Conservation (phyloP, 371 early-diverging fungal species). For the Apophysomyces sp. region DNA sequence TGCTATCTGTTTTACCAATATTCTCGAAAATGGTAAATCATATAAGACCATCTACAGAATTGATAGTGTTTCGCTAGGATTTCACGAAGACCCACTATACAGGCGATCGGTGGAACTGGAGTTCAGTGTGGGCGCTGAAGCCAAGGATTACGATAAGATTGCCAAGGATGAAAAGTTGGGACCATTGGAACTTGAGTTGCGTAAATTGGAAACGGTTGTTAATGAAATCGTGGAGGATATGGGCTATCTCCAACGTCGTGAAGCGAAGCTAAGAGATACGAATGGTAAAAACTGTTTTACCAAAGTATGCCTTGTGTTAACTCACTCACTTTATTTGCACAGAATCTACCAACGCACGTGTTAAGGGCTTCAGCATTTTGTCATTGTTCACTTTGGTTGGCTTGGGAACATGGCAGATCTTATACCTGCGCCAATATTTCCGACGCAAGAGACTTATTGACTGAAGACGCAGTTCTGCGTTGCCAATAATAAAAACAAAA, state of each 20-base stretch:
- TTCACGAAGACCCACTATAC: conserved; percentile 52
- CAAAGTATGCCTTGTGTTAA: neutral
- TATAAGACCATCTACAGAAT: neutral
- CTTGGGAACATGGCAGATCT: conserved; percentile 80
- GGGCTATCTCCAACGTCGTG: conserved; percentile 73
- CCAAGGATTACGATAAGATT: conserved; percentile 65
- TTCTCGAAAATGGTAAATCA: conserved; percentile 57
- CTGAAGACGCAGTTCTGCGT: conserved; percentile 15
- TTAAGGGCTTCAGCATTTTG: conserved; percentile 74
- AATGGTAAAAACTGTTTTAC: conserved; percentile 61
- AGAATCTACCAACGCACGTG: conserved; percentile 86
- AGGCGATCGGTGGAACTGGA: conserved; percentile 67
- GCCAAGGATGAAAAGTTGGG: conserved; percentile 72
- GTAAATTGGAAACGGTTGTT: conserved; percentile 69
- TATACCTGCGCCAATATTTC: conserved; percentile 84
- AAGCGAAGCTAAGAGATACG: conserved; percentile 77
- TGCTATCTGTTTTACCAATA: conserved; percentile 81
- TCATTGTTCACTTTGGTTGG: conserved; percentile 67
- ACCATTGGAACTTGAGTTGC: conserved; percentile 84
- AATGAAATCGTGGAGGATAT: conserved; percentile 76
- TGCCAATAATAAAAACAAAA: neutral
- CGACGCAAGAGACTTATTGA: conserved; percentile 84
- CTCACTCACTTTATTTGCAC: conserved; percentile 3
- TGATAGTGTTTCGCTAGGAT: conserved; percentile 31
- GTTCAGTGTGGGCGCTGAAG: conserved; percentile 82